Percentiles rank a stretch among this genome's conserved stretches.
These are phyloP conservation scores for Candida odintsovae DNA, from an alignment of 805 yeast species.

Conservation along the genomic window DNA sequence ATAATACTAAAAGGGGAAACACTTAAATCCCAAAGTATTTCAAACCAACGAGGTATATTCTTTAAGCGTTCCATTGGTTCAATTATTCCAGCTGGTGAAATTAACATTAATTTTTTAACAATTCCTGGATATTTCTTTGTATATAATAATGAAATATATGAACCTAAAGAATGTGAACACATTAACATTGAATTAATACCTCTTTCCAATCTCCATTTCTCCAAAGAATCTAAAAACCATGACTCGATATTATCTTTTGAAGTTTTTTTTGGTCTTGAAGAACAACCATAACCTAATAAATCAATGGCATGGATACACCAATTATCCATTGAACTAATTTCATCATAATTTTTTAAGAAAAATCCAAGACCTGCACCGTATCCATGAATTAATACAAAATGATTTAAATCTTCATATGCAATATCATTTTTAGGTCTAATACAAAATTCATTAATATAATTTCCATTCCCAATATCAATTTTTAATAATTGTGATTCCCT, in stretches of 20 bases:
- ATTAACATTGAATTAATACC: slow-evolving; percentile 45
- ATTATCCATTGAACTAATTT: slow-evolving; percentile 32
- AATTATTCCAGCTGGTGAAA: slow-evolving; percentile 86
- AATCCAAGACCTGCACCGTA: slow-evolving; percentile 94
- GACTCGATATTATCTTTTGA: slow-evolving; percentile 26
- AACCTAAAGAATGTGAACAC: slow-evolving; percentile 92
- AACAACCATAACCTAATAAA: slow-evolving; percentile 84
- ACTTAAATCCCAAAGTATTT: slow-evolving; percentile 77
- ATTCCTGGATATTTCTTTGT: slow-evolving; percentile 55
- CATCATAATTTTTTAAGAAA: slow-evolving; percentile 68
- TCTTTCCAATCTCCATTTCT: slow-evolving; percentile 52
- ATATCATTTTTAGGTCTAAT: slow-evolving; percentile 44
- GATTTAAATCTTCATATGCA: slow-evolving; percentile 24
- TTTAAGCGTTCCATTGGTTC: slow-evolving; percentile 36
- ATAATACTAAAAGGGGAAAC: slow-evolving; percentile 82
- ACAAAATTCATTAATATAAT: slow-evolving; percentile 70
- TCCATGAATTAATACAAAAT: slow-evolving; percentile 82
- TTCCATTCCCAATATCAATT: slow-evolving; percentile 39
- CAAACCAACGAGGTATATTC: slow-evolving; percentile 70
- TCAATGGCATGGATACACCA: slow-evolving; percentile 87
- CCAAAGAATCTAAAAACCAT: slow-evolving; percentile 49
- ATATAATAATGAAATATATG: slow-evolving; percentile 68
- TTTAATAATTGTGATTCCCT: slow-evolving; percentile 25
- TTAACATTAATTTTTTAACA: slow-evolving; percentile 64
- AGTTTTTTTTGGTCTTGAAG: slow-evolving; percentile 62